phyloP scores from a whole-genome alignment of 208 protist species.

The Leishmania major region DNA sequence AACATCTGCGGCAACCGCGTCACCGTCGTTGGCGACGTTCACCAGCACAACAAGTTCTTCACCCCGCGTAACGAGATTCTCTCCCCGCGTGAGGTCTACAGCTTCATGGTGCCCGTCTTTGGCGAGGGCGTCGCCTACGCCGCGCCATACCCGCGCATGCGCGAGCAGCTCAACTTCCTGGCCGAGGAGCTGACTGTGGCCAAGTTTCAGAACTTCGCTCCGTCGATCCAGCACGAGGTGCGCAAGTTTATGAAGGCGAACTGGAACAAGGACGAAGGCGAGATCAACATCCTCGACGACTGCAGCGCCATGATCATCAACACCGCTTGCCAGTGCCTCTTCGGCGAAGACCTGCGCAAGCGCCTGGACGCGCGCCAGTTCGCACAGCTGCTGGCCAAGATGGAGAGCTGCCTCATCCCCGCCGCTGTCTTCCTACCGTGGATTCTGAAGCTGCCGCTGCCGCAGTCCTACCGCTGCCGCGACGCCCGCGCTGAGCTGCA shows the following conservation, averaged over 20 bases:
- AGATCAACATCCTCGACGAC: slow-evolving; percentile 86
- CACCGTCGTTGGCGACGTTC: slow-evolving; percentile 76
- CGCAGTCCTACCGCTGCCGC: slow-evolving; percentile 79
- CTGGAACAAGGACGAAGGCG: slow-evolving; percentile 82
- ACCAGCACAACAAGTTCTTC: slow-evolving; percentile 84
- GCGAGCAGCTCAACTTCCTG: slow-evolving; percentile 88
- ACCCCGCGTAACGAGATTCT: slow-evolving; percentile 83
- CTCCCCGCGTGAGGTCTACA: slow-evolving; percentile 85
- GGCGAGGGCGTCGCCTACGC: slow-evolving; percentile 87
- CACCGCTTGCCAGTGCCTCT: slow-evolving; percentile 91
- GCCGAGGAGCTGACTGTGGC: slow-evolving; percentile 83
- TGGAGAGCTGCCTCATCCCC: slow-evolving; percentile 87
- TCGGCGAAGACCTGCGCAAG: slow-evolving; percentile 90
- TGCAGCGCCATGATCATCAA: slow-evolving; percentile 94
- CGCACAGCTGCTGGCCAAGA: slow-evolving; percentile 76
- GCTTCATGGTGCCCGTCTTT: slow-evolving; percentile 87
- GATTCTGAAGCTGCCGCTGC: slow-evolving; percentile 80
- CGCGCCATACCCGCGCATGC: slow-evolving; percentile 81
- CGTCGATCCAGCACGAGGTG: slow-evolving; percentile 86
- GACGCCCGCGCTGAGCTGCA: slow-evolving; percentile 86
- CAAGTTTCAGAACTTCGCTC: slow-evolving; percentile 89
- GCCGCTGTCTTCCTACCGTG: slow-evolving; percentile 83
- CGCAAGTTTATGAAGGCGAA: slow-evolving; percentile 77
- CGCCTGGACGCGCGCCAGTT: slow-evolving; percentile 82
- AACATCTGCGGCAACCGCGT: slow-evolving; percentile 85